These are phyloP conservation scores for Plasmodium inui DNA, from an alignment of 169 alveolate species.

Conservation along the genomic window DNA sequence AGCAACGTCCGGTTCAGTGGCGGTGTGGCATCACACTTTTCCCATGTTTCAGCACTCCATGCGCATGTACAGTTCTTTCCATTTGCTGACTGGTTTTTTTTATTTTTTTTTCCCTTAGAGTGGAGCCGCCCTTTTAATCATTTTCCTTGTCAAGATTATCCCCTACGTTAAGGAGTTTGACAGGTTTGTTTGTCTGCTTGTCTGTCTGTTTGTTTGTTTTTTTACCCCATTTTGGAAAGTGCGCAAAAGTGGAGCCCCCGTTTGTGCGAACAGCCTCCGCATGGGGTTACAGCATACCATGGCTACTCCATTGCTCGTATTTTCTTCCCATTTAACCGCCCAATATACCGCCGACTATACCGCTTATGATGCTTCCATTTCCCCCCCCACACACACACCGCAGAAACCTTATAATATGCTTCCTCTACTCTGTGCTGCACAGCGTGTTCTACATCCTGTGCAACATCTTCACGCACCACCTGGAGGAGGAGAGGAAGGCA, in stretches of 20 bases:
- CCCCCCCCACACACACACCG: background rate
- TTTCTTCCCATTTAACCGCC: background rate
- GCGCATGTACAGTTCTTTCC: background rate
- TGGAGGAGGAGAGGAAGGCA: constrained; percentile 11
- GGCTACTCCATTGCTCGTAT: background rate
- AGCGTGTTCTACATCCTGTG: constrained; percentile 60
- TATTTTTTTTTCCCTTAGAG: constrained; percentile 28
- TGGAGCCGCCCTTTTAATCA: constrained; percentile 58
- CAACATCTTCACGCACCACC: constrained; percentile 21
- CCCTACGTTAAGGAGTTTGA: constrained; percentile 70
- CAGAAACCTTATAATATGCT: constrained; percentile 53
- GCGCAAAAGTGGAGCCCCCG: background rate
- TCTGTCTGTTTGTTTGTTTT: background rate
- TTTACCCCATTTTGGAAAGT: background rate
- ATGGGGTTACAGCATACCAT: background rate
- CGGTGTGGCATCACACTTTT: background rate
- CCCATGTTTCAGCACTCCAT: background rate
- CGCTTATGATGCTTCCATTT: background rate
- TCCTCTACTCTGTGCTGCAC: constrained; percentile 62
- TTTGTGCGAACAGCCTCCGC: background rate
- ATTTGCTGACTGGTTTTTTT: background rate
- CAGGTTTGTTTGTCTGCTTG: background rate
- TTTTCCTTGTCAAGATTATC: constrained; percentile 50
- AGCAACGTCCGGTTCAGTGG: background rate
- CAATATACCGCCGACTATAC: no score